Conservation (phyloP, 805 yeast genomes). For the Suhomyces prunicola region DNA sequence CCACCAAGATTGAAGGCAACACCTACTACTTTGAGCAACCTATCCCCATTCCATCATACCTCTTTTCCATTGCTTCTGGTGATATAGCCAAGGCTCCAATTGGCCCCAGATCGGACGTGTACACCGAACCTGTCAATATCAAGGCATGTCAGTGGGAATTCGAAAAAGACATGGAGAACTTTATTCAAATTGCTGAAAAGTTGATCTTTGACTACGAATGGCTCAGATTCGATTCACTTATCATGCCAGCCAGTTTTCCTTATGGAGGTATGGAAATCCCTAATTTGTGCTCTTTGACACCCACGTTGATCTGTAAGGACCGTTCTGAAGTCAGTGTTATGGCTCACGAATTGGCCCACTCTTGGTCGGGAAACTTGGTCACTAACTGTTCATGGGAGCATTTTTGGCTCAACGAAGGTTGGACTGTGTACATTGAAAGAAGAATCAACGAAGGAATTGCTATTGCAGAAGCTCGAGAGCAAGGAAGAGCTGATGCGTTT, state of each 20-base stretch:
- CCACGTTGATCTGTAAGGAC: constrained; percentile 32
- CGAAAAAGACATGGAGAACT: constrained; percentile 33
- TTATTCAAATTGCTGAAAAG: constrained; percentile 31
- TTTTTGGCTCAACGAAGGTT: constrained; percentile 38
- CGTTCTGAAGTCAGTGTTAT: constrained; percentile 33
- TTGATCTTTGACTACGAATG: constrained; percentile 34
- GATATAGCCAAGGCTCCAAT: constrained; percentile 26
- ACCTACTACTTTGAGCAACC: constrained; percentile 29
- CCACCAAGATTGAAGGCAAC: constrained; percentile 13
- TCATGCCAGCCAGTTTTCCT: constrained; percentile 32
- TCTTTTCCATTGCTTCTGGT: constrained; percentile 34
- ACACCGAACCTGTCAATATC: constrained; percentile 25
- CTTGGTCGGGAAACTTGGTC: constrained; percentile 38
- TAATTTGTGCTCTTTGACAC: constrained; percentile 33
- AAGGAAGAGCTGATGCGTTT: constrained; percentile 12
- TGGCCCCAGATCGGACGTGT: constrained; percentile 34
- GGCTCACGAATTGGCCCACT: constrained; percentile 39
- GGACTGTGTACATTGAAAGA: constrained; percentile 36
- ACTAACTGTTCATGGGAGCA: constrained; percentile 38
- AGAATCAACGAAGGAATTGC: constrained; percentile 31
- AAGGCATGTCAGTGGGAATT: constrained; percentile 34
- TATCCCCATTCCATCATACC: constrained; percentile 34
- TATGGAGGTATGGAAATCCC: constrained; percentile 42
- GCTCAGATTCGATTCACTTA: constrained; percentile 31
- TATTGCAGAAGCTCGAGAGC: constrained; percentile 8